Conservation (phyloP, 208 protist genomes). For the Leishmania braziliensis region DNA sequence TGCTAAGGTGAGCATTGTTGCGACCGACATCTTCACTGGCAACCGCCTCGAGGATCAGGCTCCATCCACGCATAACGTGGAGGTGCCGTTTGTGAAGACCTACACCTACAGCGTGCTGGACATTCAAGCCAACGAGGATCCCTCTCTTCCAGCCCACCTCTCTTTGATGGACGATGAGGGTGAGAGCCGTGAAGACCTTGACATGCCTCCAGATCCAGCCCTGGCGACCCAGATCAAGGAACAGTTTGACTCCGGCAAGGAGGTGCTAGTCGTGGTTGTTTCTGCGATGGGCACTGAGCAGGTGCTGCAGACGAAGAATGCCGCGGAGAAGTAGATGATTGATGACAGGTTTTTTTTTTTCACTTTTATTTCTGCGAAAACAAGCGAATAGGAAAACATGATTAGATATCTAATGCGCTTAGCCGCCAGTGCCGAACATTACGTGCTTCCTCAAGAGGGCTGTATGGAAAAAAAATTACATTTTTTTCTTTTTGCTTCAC, state of each 20-base stretch:
- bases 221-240: constrained; percentile 91
- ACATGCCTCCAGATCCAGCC: constrained; percentile 91
- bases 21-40: constrained; percentile 98
- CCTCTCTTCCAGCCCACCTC: constrained; percentile 67
- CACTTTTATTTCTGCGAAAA: background rate
- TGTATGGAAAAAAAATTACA: background rate
- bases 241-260: constrained; percentile 93
- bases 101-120: constrained; percentile 95
- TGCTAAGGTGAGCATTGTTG: constrained; percentile 98
- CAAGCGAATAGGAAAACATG: background rate
- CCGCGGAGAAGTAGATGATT: constrained; percentile 64
- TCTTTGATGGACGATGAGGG: constrained; percentile 94
- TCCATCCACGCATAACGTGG: constrained; percentile 97
- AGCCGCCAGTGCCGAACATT: background rate
- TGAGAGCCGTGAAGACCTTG: constrained; percentile 95
- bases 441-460: background rate
- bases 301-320: constrained; percentile 94
- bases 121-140: constrained; percentile 91
- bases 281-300: constrained; percentile 96
- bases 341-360: background rate
- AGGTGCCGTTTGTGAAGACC: constrained; percentile 95
- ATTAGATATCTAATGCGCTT: background rate
- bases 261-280: constrained; percentile 94
- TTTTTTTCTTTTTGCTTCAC: background rate
- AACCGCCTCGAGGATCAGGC: constrained; percentile 98